Conservation (phyloP, 2,329 filamentous ascomycete genomes). For the Coniochaeta hoffmannii region DNA sequence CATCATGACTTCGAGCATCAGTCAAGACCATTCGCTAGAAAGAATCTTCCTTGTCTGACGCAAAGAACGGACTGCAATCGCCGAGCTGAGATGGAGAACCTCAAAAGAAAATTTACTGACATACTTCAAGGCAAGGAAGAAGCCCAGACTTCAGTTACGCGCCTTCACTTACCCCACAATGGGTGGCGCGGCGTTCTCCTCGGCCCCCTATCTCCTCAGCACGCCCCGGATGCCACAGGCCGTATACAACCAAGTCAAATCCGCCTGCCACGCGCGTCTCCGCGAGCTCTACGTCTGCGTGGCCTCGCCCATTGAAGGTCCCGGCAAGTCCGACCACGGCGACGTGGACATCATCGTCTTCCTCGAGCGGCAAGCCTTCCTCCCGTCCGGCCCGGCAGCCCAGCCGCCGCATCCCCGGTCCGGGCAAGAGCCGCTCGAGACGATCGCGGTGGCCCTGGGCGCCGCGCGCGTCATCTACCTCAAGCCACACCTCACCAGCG, state of each 20-base stretch:
- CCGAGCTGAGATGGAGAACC: no score
- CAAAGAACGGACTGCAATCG: no score
- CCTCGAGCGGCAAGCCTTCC: constrained; percentile 11
- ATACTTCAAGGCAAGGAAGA: neutral
- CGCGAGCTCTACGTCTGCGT: constrained; percentile 45
- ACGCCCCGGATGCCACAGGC: constrained; percentile 59
- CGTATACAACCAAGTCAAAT: constrained; percentile 48
- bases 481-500: constrained; percentile 17
- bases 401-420: neutral
- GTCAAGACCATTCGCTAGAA: no score
- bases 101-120: no score
- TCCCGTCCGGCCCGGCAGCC: constrained; percentile 2
- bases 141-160: neutral
- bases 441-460: constrained; percentile 14
- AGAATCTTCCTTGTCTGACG: no score
- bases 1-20: no score
- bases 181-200: constrained; percentile 58
- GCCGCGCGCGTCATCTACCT: constrained; percentile 32
- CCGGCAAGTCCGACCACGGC: constrained; percentile 59
- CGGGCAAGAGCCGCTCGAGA: constrained; percentile 3
- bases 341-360: constrained; percentile 66
- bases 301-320: constrained; percentile 58
- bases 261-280: constrained; percentile 37
- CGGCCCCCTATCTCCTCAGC: constrained; percentile 34
- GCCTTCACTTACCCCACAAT: constrained; percentile 30